These are phyloP conservation scores for Candida sphagnicola DNA, from an alignment of 805 yeast species.

Conservation along the genomic window DNA sequence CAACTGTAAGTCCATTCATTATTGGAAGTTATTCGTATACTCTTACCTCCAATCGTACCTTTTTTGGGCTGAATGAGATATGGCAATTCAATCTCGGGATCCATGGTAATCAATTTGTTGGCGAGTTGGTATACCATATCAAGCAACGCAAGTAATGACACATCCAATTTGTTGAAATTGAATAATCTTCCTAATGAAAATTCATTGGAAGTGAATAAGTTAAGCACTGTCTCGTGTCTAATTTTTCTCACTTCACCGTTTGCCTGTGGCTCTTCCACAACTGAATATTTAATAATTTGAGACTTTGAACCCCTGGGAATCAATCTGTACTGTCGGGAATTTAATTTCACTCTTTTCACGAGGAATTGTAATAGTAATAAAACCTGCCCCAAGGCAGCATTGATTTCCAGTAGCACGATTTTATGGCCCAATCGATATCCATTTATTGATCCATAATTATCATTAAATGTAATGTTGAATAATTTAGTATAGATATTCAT, in stretches of 20 bases:
- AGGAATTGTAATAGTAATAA: conserved; percentile 67
- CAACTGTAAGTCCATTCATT: conserved; percentile 91
- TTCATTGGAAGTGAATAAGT: conserved; percentile 67
- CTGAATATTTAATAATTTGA: conserved; percentile 55
- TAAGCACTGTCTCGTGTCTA: conserved; percentile 38
- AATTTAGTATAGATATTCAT: conserved; percentile 81
- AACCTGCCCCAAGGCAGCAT: conserved; percentile 87
- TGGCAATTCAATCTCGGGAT: conserved; percentile 62
- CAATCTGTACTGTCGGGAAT: conserved; percentile 56
- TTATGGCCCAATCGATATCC: conserved; percentile 74
- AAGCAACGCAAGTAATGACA: conserved; percentile 74
- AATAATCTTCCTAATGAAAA: conserved; percentile 67
- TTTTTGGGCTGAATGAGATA: conserved; percentile 53
- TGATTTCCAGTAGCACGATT: conserved; percentile 87
- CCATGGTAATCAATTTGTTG: conserved; percentile 37
- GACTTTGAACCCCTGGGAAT: conserved; percentile 86
- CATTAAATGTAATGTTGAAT: conserved; percentile 75
- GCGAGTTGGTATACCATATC: conserved; percentile 57
- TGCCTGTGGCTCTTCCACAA: not conserved
- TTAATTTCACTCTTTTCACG: conserved; percentile 50
- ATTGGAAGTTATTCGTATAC: conserved; percentile 68
- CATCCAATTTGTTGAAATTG: conserved; percentile 73
- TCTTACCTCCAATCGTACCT: conserved; percentile 73
- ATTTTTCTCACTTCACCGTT: conserved; percentile 2
- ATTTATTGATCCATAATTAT: conserved; percentile 79